Conservation (phyloP, 2,329 filamentous ascomycete genomes). For the Colletotrichum melonis region DNA sequence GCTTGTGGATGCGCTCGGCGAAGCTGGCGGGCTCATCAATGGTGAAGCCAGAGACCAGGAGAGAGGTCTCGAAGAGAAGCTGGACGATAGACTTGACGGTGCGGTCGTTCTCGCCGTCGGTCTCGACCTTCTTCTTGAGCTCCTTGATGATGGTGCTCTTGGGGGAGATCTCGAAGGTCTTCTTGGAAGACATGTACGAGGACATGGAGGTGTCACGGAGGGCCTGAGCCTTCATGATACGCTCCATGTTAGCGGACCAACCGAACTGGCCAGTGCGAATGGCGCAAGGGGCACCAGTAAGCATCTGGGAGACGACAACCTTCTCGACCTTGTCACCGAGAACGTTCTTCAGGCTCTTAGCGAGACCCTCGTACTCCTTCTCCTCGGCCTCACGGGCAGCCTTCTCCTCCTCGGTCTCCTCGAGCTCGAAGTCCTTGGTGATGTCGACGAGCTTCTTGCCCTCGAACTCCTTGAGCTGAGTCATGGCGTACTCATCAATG, state of each 20-base stretch:
- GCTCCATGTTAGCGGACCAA: constrained; percentile 99
- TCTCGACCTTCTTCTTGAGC: constrained; percentile 99
- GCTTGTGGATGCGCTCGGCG: constrained; percentile 99
- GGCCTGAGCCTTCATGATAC: constrained; percentile 99
- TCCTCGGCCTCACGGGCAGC: constrained; percentile 92
- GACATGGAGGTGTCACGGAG: constrained; percentile 99
- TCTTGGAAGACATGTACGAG: constrained; percentile 99
- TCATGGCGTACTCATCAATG: constrained; percentile 99
- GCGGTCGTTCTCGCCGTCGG: constrained; percentile 97
- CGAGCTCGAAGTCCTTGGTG: constrained; percentile 99
- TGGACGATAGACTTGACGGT: constrained; percentile 99
- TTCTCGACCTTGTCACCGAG: constrained; percentile 99
- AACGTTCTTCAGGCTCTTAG: constrained; percentile 99
- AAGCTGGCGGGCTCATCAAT: constrained; percentile 99
- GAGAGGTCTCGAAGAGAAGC: constrained; percentile 98
- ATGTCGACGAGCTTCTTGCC: constrained; percentile 99
- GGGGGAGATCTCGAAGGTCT: constrained; percentile 99
- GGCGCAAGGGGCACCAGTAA: constrained; percentile 92
- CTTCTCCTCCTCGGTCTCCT: constrained; percentile 99
- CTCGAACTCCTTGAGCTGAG: constrained; percentile 99
- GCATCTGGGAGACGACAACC: constrained; percentile 99
- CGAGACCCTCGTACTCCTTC: constrained; percentile 96
- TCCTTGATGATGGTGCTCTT: constrained; percentile 98
- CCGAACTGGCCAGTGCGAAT: constrained; percentile 99
- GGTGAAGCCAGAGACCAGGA: constrained; percentile 98